phyloP scores from a whole-genome alignment of 169 alveolate genomes.

The Plasmodium gaboni region DNA sequence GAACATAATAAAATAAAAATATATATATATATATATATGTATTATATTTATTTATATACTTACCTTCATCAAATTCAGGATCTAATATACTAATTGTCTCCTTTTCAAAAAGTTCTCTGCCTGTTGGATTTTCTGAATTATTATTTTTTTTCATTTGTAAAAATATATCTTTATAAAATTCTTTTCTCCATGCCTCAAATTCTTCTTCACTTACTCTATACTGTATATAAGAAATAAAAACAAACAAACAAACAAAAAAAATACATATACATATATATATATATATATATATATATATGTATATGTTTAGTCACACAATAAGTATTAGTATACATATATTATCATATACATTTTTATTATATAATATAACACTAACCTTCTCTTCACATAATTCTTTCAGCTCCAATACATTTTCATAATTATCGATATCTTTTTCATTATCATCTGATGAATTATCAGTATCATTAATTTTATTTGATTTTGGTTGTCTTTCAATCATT shows the following conservation, averaged over 20 bases:
- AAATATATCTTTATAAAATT: conserved; percentile 52
- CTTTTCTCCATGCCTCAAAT: conserved; percentile 72
- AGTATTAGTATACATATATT: too few relatives aligned
- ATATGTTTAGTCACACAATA: background rate
- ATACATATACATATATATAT: background rate
- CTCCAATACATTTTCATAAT: conserved; percentile 56
- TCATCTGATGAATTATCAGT: conserved; percentile 29
- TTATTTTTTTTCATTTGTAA: conserved; percentile 18
- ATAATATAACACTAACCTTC: conserved; percentile 6
- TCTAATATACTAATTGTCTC: conserved; percentile 40
- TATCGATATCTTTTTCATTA: conserved; percentile 2
- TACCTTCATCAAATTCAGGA: conserved; percentile 56
- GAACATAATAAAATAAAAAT: background rate
- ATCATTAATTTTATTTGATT: conserved; percentile 4
- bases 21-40: background rate
- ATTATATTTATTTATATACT: background rate
- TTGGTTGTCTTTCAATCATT: conserved; percentile 48
- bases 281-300: background rate
- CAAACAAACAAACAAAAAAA: background rate
- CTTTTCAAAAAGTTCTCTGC: conserved; percentile 63
- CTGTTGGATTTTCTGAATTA: conserved; percentile 63
- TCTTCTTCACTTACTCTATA: conserved; percentile 71
- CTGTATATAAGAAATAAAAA: conserved; percentile 6
- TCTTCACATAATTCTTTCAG: conserved; percentile 59
- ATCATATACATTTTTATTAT: background rate